Base-by-base conservation (phyloP, 805 yeast genomes). In the Ogataea siamensis region DNA sequence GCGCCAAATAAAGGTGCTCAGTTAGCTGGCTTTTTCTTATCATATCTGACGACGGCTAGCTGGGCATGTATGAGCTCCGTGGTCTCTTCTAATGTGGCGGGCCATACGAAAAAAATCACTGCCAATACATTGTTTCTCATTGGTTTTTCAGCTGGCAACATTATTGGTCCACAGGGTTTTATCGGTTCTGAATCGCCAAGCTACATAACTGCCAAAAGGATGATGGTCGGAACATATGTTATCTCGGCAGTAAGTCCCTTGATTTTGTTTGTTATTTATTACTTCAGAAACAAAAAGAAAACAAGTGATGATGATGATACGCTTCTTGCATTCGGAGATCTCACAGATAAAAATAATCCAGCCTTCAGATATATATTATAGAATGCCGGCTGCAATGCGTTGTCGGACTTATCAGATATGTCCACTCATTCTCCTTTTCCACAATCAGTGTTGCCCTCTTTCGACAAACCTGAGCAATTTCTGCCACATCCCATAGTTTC, bases 31-130 rank as follows among this genome's bases (percentile, higher is more conserved):
- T 57, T 39, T 30, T 51, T 31, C 16, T 10, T 46, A 7, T 39
- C 44, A 11, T 56, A 51, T 34, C 19, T 56, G 14, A 43, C 55
- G 2, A 52, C 60, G 16, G 54, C 51, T 7, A 45, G 45, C 13
- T 40, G 49, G 43, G 54, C 55, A 4, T 43, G 59, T 40, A 45
- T 55, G 50, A 42, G 45, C 31, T 61, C 71, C 1, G 43, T 59
- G 35, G 54, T 72, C 20, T 65, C 77, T 18, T 61, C 75, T 5
- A 76, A 76, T 48, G 65, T 68, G 32, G 74, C 75, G 5, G 84
- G 84, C 7, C 72, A 70, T 50, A 76, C 83, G 8, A 78, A 78
- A 60, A 76, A 75, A 53, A 57, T 66, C 32, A 63, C 72, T 2
- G 68, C 64, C 2, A 73, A 66, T 50, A 71, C 76, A 2, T 46